Evolutionary conservation across 441 rosid genomes (phyloP).

Genomic region (Biscutella laevigata): DNA sequence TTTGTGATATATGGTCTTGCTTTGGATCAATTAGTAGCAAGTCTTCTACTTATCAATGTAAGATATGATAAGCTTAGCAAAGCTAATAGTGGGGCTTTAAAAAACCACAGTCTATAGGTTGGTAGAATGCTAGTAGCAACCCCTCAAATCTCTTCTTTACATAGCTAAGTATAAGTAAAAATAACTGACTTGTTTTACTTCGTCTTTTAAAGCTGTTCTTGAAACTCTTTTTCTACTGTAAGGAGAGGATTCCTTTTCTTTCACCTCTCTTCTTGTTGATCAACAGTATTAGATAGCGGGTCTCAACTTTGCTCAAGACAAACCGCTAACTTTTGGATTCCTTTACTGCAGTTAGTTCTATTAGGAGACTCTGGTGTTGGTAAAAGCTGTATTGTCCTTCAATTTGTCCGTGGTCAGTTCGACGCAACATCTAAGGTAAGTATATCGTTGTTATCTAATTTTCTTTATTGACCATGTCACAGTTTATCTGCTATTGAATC

Average conservation of each 20-base stretch:
- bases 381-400: slow-evolving; percentile 94
- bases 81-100: neutral
- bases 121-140: neutral
- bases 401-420: slow-evolving; percentile 95
- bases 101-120: neutral
- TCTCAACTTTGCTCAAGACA: neutral
- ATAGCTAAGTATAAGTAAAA: neutral
- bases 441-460: neutral
- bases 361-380: slow-evolving; percentile 99
- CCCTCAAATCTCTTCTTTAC: neutral
- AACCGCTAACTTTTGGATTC: slow-evolving; percentile 8
- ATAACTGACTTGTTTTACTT: neutral
- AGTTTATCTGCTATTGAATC: neutral
- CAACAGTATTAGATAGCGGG: neutral
- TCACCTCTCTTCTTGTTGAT: neutral
- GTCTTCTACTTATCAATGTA: neutral
- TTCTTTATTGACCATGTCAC: neutral
- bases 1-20: neutral
- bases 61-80: neutral
- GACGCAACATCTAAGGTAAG: slow-evolving; percentile 91
- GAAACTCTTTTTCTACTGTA: neutral
- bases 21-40: too few relatives aligned
- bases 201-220: neutral
- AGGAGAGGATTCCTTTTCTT: neutral
- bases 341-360: slow-evolving; percentile 58